phyloP scores from a whole-genome alignment of 345 rosid species.

The Moricandia moricandioides region DNA sequence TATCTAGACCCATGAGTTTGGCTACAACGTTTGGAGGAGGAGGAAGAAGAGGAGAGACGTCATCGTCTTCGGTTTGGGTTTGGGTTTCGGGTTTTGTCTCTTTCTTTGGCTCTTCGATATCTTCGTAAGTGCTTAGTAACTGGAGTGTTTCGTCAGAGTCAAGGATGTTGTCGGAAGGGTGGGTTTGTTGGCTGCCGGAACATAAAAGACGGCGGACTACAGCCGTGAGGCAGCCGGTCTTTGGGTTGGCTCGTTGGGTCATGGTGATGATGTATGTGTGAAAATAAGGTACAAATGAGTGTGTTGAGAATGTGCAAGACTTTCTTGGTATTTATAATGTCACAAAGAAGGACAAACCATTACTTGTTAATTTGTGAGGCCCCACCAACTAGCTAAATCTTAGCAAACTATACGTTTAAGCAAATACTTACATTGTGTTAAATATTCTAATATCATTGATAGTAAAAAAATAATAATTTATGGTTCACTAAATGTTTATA shows the following conservation, averaged over 20 bases:
- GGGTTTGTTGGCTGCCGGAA: conserved; percentile 64
- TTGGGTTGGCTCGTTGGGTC: conserved; percentile 34
- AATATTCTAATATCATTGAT: background rate
- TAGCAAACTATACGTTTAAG: background rate
- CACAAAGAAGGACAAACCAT: background rate
- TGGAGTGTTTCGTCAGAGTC: conserved; percentile 31
- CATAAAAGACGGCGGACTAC: conserved; percentile 61
- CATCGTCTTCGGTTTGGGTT: conserved; percentile 22
- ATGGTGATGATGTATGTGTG: conserved; percentile 29
- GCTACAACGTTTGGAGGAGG: conserved; percentile 65
- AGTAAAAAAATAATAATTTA: background rate
- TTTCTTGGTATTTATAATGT: conserved; percentile 11
- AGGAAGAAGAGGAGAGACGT: conserved; percentile 22
- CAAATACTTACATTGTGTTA: background rate
- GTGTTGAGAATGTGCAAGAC: conserved; percentile 5
- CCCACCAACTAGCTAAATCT: background rate
- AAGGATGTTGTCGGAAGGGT: conserved; percentile 50
- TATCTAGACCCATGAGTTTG: conserved; percentile 77
- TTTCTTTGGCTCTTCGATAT: conserved; percentile 21
- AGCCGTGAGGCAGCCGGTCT: conserved; percentile 65
- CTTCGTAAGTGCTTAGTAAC: conserved; percentile 30
- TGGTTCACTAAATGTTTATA: background rate
- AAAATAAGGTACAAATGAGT: background rate
- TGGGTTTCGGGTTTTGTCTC: conserved; percentile 21
- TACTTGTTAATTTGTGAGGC: conserved; percentile 9